These are phyloP conservation scores for Colletotrichum camelliae DNA, from an alignment of 2,329 filamentous ascomycete species.

Conservation along the genomic window DNA sequence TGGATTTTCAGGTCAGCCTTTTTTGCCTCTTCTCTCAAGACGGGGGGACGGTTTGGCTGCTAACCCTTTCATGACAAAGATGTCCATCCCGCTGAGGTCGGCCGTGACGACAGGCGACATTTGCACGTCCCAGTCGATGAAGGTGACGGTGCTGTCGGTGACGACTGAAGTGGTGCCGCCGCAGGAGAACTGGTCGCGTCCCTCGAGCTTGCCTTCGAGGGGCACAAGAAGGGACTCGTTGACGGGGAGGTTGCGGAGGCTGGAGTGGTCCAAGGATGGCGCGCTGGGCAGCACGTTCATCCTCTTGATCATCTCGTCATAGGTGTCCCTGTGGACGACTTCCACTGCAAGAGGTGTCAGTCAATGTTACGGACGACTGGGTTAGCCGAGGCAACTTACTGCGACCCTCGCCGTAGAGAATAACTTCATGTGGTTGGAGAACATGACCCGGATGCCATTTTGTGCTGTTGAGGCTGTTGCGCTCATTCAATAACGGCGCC, in stretches of 20 bases:
- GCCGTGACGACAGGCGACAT: neutral
- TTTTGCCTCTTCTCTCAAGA: no score
- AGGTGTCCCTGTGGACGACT: neutral
- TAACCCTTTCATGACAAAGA: neutral
- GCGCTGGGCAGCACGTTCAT: neutral
- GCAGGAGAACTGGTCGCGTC: no score
- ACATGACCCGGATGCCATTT: neutral
- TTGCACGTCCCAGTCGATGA: conserved; percentile 12
- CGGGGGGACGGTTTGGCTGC: no score
- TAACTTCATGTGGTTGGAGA: neutral
- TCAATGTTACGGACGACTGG: no score
- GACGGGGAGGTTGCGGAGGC: neutral
- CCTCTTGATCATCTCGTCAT: neutral
- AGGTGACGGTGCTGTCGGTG: neutral
- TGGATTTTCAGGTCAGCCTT: no score
- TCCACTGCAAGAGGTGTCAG: neutral
- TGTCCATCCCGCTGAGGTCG: neutral
- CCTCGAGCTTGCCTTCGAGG: no score
- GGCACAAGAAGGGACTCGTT: neutral
- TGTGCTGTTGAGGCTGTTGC: neutral
- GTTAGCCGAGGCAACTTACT: neutral
- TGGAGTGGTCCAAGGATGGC: neutral
- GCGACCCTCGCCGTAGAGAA: neutral
- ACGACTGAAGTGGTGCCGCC: neutral
- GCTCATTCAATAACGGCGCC: neutral